These are phyloP conservation scores for Primulina eburnea DNA, from an alignment of 257 asterid species.

Conservation along the genomic window DNA sequence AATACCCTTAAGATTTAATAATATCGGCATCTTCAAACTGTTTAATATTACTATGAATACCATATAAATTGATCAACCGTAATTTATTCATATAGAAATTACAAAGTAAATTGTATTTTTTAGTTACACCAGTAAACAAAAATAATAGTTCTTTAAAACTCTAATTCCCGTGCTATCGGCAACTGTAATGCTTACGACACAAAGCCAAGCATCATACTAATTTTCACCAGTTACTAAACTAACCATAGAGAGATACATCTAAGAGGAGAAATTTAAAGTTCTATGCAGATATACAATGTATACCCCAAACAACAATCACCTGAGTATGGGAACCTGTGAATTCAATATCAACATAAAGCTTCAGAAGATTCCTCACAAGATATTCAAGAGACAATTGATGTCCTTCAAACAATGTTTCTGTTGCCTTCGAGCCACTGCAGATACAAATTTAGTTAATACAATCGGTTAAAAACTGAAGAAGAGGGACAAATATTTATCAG, in stretches of 20 bases:
- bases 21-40: not conserved
- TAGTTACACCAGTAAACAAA: not conserved
- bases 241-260: too few species aligned
- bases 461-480: not conserved
- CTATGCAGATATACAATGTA: constrained; percentile 6
- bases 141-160: not conserved
- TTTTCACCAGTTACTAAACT: too few species aligned
- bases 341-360: constrained; percentile 95
- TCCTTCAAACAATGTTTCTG: constrained; percentile 82
- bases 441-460: constrained; percentile 17
- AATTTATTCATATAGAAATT: not conserved
- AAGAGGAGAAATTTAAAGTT: too few species aligned
- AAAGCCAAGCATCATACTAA: too few species aligned
- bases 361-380: constrained; percentile 85
- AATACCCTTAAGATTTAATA: not conserved
- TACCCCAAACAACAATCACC: constrained; percentile 46
- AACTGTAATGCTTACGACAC: too few species aligned
- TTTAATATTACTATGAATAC: not conserved
- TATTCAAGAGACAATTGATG: constrained; percentile 83
- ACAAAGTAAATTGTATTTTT: too few species aligned
- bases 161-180: not conserved
- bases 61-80: not conserved
- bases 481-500: constrained; percentile 3
- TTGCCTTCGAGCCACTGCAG: constrained; percentile 82
- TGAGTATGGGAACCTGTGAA: constrained; percentile 98